Evolutionary conservation across 768 basidiomycete genomes (phyloP), one percentile per base, ranked within the genome.

Genomic region (Dioszegia crocea): DNA sequence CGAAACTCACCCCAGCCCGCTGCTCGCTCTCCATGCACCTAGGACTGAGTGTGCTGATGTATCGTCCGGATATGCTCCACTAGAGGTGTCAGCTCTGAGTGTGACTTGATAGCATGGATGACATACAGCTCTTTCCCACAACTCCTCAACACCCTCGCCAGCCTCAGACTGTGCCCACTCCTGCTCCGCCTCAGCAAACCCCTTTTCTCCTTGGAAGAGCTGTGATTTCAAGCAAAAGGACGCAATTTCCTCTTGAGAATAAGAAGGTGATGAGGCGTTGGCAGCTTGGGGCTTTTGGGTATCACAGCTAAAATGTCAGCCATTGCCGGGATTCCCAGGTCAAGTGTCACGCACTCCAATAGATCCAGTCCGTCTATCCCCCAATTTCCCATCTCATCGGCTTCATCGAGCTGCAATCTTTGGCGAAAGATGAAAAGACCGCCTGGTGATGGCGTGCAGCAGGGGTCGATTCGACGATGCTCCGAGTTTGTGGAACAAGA

Each of bases 141-240:
- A 59, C 60, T 76, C 75, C 55, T 76, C 75, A 8, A 75, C 65
- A 16, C 75, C 71, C 58, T 76, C 75, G 6, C 75, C 75, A 5
- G 73, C 70, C 40, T 76, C 75, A n/a, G 64, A 64, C 41, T 67
- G 65, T n/a, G 75, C 71, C 75, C 75, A 76, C 41, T 73, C 71
- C 1, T 38, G 46, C 38, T 76, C 75, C 4, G 68, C 73, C 39
- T 43, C 23, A 30, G 64, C 56, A 33, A 64, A 67, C 2, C 62
- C 67, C 27, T 55, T 44, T 29, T 72, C 69, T 6, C 66, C 63
- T 6, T 59, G 64, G 38, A 74, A 71, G 0, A 61, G 36, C 2
- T 50, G 29, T 10, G 73, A 71, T 27, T 58, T 61, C 4, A 59
- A 53, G 44, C 68, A 72, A 40, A 69, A 68, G 0, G 73, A 75